These are phyloP conservation scores for Calonectria montana DNA, from an alignment of 2,329 filamentous ascomycete species.

Conservation along the genomic window DNA sequence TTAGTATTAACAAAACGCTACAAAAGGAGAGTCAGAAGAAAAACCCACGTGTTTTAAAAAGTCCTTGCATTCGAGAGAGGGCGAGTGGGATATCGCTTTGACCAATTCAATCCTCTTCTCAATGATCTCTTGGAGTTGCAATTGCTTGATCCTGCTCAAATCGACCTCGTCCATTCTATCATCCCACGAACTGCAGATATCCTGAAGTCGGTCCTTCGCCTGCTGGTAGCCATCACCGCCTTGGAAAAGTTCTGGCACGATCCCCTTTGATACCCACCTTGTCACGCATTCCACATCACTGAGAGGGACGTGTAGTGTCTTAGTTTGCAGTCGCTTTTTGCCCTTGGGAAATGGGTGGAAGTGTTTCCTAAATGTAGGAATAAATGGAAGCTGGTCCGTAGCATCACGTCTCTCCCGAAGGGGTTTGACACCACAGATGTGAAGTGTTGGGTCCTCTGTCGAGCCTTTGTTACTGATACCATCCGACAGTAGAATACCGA, in stretches of 20 bases:
- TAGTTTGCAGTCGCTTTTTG: constrained; percentile 75
- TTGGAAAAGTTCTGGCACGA: constrained; percentile 69
- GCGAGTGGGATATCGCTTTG: constrained; percentile 70
- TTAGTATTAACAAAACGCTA: constrained; percentile 37
- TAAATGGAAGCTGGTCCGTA: constrained; percentile 88
- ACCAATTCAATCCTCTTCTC: constrained; percentile 76
- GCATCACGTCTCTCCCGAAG: constrained; percentile 77
- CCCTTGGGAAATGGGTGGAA: constrained; percentile 76
- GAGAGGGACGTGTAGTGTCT: constrained; percentile 76
- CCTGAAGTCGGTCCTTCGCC: constrained; percentile 76
- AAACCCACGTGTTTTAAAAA: constrained; percentile 88
- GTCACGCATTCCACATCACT: constrained; percentile 88
- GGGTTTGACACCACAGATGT: constrained; percentile 82
- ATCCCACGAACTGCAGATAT: constrained; percentile 80
- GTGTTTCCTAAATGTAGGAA: constrained; percentile 75
- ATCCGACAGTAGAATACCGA: constrained; percentile 83
- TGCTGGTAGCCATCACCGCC: constrained; percentile 59
- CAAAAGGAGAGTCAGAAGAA: too few species aligned
- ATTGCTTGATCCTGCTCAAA: constrained; percentile 82
- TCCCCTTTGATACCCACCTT: constrained; percentile 69
- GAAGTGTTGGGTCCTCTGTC: constrained; percentile 72
- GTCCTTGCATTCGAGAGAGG: constrained; percentile 76
- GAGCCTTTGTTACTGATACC: constrained; percentile 72
- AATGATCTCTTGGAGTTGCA: constrained; percentile 83
- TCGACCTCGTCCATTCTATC: constrained; percentile 87